Percentiles rank a stretch among this genome's conserved stretches.
phyloP scores from a whole-genome alignment of 306 rosid genomes.

The Fagus crenata region DNA sequence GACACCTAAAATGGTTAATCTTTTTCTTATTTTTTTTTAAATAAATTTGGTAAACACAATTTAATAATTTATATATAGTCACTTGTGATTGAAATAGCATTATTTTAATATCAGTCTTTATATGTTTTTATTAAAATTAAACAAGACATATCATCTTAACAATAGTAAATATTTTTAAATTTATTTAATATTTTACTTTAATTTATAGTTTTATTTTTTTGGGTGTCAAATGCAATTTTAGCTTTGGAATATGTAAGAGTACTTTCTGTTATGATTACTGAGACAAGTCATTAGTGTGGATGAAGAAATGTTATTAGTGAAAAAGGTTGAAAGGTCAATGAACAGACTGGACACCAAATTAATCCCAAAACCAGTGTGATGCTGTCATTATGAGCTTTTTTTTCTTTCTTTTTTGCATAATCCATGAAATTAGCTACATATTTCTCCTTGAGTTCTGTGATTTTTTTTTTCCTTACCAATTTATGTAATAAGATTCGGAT shows the following conservation, averaged over 20 bases:
- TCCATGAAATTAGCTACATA: constrained; percentile 6
- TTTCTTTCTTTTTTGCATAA: constrained; percentile 1
- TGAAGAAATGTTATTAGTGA: constrained; percentile 35
- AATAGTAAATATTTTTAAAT: too few relatives aligned
- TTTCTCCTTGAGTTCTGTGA: constrained; percentile 32
- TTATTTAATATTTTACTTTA: background rate
- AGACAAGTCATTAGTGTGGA: constrained; percentile 33
- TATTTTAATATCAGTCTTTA: too few relatives aligned
- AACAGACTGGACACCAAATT: constrained; percentile 36
- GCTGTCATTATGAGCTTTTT: background rate
- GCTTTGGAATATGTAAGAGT: constrained; percentile 1
- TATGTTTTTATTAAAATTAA: too few relatives aligned
- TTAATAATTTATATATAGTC: too few relatives aligned
- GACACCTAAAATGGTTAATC: background rate
- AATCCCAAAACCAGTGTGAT: constrained; percentile 17
- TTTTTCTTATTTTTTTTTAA: background rate
- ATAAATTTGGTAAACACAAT: too few relatives aligned
- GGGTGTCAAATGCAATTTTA: constrained; percentile 32
- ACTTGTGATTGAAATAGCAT: too few relatives aligned
- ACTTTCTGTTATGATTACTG: constrained; percentile 22
- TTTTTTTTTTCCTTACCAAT: constrained; percentile 8
- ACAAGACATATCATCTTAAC: background rate
- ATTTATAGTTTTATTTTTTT: background rate
- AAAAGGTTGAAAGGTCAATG: constrained; percentile 35
- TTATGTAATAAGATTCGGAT: constrained; percentile 18